Conservation (phyloP, 2,329 filamentous ascomycete genomes). For the Fusarium solani-melongenae region DNA sequence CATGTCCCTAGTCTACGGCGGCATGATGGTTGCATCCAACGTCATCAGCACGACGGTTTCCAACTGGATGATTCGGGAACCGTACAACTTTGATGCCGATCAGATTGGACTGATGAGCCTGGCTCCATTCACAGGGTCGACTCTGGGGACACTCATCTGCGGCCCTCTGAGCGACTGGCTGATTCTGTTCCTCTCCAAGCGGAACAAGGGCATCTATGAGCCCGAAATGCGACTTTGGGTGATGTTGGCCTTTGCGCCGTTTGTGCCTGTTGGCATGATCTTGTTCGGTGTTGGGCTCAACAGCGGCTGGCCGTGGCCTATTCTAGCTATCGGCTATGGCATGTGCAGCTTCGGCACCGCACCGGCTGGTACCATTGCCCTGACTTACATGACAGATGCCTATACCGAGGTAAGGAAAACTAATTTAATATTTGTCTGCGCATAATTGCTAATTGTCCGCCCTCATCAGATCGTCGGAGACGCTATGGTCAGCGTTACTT, state of each 20-base stretch:
- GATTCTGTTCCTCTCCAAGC: slow-evolving; percentile 48
- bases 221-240: slow-evolving; percentile 54
- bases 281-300: slow-evolving; percentile 2
- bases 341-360: slow-evolving; percentile 5
- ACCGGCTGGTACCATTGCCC: neutral
- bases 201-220: slow-evolving; percentile 54
- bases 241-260: neutral
- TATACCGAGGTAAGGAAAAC: neutral
- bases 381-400: slow-evolving; percentile 7
- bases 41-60: neutral
- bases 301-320: slow-evolving; percentile 1
- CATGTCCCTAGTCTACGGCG: neutral
- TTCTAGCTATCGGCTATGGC: neutral
- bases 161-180: slow-evolving; percentile 52
- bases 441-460: neutral
- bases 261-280: neutral
- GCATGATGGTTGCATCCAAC: neutral
- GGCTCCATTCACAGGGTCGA: slow-evolving; percentile 48
- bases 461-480: slow-evolving; percentile 1
- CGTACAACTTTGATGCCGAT: slow-evolving; percentile 44
- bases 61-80: slow-evolving; percentile 26
- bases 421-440: neutral
- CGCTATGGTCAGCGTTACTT: slow-evolving; percentile 6
- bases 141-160: slow-evolving; percentile 51
- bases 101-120: slow-evolving; percentile 42